Percentiles rank a stretch among this genome's conserved stretches.
phyloP scores from a whole-genome alignment of 805 yeast genomes.

The Lipomyces anomalus region DNA sequence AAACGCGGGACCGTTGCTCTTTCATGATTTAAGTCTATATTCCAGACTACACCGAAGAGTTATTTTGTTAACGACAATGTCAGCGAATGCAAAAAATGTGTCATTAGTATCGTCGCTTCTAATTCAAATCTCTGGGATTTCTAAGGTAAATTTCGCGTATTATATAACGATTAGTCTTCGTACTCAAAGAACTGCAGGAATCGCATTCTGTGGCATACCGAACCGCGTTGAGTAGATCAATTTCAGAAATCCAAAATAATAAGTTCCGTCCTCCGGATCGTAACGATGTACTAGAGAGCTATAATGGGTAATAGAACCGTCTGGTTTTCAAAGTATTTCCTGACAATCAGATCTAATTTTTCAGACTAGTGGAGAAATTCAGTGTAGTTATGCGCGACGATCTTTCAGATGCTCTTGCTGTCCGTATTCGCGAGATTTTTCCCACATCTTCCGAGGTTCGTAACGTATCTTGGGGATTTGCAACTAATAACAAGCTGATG shows the following conservation, averaged over 20 bases:
- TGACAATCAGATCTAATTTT: background rate
- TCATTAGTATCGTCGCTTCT: constrained; percentile 4
- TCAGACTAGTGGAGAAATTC: constrained; percentile 28
- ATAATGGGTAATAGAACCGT: constrained; percentile 10
- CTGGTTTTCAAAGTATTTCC: background rate
- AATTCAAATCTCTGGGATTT: constrained; percentile 7
- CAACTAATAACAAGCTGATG: background rate
- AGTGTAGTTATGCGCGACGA: constrained; percentile 30
- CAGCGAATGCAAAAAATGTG: background rate
- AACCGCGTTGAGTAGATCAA: background rate
- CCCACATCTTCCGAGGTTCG: constrained; percentile 21
- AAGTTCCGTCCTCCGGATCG: constrained; percentile 5
- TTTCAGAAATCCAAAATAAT: background rate
- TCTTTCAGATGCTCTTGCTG: constrained; percentile 26
- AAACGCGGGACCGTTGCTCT: too few species aligned
- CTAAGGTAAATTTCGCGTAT: too few species aligned
- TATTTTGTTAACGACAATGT: too few species aligned
- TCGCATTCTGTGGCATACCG: background rate
- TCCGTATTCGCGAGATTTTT: constrained; percentile 22
- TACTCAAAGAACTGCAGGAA: background rate
- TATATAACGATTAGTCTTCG: too few species aligned
- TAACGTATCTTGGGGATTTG: background rate
- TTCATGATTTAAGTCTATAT: too few species aligned
- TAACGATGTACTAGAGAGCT: constrained; percentile 10
- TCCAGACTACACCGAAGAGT: too few species aligned